A percentile compares a stretch with the other conserved stretches of the same genome.
phyloP scores from a whole-genome alignment of 495 filamentous ascomycete genomes.

The Cladorrhinum samala region DNA sequence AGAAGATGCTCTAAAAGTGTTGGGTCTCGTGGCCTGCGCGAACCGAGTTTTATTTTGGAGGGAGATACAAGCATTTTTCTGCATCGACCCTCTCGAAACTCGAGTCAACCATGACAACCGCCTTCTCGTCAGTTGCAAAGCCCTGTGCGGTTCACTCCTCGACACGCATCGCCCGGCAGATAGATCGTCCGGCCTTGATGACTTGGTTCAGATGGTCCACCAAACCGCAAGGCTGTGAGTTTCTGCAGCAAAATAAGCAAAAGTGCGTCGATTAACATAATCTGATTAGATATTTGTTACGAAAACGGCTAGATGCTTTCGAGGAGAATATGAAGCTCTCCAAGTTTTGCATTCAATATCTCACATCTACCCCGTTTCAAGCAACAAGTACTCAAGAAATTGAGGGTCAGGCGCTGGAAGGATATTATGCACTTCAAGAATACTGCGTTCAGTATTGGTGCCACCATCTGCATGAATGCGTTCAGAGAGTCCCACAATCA shows the following conservation, averaged over 20 bases:
- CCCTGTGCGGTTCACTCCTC: neutral
- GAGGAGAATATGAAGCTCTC: neutral
- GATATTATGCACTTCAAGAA: constrained; percentile 1
- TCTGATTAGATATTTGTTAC: neutral
- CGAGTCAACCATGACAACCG: neutral
- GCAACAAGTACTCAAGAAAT: neutral
- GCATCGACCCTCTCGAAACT: neutral
- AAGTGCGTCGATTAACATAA: too few relatives aligned
- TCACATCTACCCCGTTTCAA: neutral
- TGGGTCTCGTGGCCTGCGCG: neutral
- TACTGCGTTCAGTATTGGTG: neutral
- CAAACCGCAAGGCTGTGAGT: neutral
- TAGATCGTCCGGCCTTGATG: neutral
- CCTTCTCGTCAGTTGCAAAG: neutral
- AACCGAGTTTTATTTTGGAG: neutral
- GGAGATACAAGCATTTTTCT: constrained; percentile 3
- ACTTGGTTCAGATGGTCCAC: neutral
- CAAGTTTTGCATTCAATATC: neutral
- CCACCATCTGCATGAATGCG: neutral
- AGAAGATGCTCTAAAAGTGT: neutral
- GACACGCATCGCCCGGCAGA: neutral
- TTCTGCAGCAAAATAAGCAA: too few relatives aligned
- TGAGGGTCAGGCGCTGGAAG: neutral
- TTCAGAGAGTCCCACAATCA: neutral
- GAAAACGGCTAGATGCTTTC: neutral